phyloP scores from a whole-genome alignment of 169 alveolate genomes.

The Cryptosporidium tyzzeri region DNA sequence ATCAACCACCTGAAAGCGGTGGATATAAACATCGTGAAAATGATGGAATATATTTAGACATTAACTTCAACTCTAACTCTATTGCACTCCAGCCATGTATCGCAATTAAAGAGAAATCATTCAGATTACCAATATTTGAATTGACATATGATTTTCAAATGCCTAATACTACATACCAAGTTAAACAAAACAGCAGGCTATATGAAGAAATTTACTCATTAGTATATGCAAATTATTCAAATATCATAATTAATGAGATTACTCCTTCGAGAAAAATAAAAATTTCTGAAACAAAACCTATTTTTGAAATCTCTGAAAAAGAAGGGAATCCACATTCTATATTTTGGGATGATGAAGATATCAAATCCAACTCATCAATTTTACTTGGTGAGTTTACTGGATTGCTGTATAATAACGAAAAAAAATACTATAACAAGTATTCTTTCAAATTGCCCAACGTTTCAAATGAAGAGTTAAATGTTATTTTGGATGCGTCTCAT shows the following conservation, averaged over 20 bases:
- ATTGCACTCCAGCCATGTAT: constrained; percentile 61
- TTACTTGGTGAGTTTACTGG: constrained; percentile 70
- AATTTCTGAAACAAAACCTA: constrained; percentile 16
- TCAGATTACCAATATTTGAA: constrained; percentile 49
- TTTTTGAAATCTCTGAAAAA: constrained; percentile 17
- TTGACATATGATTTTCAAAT: constrained; percentile 41
- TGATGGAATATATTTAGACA: constrained; percentile 42
- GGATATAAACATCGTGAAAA: constrained; percentile 24
- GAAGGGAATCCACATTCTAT: constrained; percentile 18
- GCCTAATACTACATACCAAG: constrained; percentile 37
- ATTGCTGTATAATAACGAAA: background rate
- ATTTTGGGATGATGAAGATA: constrained; percentile 54
- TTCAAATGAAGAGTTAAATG: constrained; percentile 11
- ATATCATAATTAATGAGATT: background rate
- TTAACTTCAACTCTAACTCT: constrained; percentile 3
- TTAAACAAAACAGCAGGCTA: constrained; percentile 30
- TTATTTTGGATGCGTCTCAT: constrained; percentile 31
- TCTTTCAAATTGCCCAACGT: constrained; percentile 24
- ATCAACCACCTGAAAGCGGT: constrained; percentile 1
- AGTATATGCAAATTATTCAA: constrained; percentile 43
- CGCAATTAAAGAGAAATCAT: constrained; percentile 34
- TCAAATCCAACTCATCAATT: constrained; percentile 23
- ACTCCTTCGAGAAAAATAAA: background rate
- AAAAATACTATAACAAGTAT: background rate
- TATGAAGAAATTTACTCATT: constrained; percentile 50